Base-by-base conservation (phyloP, 805 yeast species). In the Sugiyamaella floridensis region DNA sequence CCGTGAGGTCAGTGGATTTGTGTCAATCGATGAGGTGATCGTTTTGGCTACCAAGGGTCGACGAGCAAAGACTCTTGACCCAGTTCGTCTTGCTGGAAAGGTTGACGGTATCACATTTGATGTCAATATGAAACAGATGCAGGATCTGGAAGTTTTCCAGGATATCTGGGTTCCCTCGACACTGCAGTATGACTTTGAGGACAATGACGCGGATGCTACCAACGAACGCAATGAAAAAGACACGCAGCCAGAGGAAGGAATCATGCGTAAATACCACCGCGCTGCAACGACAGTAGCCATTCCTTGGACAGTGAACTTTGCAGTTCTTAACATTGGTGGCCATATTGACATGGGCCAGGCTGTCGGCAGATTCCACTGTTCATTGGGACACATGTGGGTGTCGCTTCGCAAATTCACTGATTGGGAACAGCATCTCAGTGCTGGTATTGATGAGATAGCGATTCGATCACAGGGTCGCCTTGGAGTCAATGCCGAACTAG, bases 271-370 rank as follows among this genome's bases (percentile, higher is more conserved):
- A 53, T 73, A 81, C 55, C 79, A 76, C 51, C 79, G 79, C 50
- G 89, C 81, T 2, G 73, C 86, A 0, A 72, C 81, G 0, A 77
- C 87, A 0, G 73, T 78, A 22, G 81, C 90, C 0, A 71, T 88
- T 45, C 93, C 97, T 0, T 86, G 95, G 87, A 75, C 80, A 14
- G 65, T 85, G 29, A 79, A 84, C 10, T 65, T 86, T 26, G 69
- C 81, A 10, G 67, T 90, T 2, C 61, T 73, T 0, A 78, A 80
- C 52, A 68, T 83, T 1, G 65, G 70, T 0, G 76, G 84, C 4
- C 76, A 73, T 29, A 80, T 88, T 19, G 95, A 89, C 59, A 74
- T 92, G 55, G 98, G 98, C 0, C 85, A 86, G 43, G 81, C 96
- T 0, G 69, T 92, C 40, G 97, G 98, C 16, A 74, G 79, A 12